Evolutionary conservation across 495 filamentous ascomycete species (phyloP).

Genomic region (Penicillium soppii): DNA sequence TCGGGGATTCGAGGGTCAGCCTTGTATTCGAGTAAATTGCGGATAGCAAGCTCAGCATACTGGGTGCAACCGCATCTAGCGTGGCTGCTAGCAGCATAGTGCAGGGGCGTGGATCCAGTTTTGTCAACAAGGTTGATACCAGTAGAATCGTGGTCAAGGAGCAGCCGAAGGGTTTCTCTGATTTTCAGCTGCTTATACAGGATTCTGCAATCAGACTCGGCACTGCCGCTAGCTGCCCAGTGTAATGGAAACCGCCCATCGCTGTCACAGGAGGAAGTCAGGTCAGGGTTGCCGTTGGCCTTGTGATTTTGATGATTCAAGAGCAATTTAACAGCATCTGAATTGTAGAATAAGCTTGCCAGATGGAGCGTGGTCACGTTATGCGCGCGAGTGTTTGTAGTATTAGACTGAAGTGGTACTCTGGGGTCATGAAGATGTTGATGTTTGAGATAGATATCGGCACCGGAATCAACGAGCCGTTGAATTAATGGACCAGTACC

Average conservation of each 20-base stretch:
- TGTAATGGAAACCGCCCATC: conserved; percentile 13
- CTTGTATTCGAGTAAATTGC: conserved; percentile 9
- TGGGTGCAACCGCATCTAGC: conserved; percentile 1
- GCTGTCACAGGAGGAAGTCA: conserved; percentile 4
- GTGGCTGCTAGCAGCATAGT: conserved; percentile 3
- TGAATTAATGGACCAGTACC: neutral
- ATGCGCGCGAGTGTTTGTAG: neutral
- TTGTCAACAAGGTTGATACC: conserved; percentile 10
- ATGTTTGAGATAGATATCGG: conserved; percentile 2
- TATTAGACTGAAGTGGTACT: neutral
- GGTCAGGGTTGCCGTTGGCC: neutral
- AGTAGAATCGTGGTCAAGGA: conserved; percentile 3
- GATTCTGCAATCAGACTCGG: neutral
- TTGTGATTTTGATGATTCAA: neutral
- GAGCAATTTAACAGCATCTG: neutral
- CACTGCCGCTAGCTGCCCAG: conserved; percentile 8
- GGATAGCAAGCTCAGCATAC: conserved; percentile 2
- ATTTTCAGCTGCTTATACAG: conserved; percentile 6
- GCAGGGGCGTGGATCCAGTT: conserved; percentile 1
- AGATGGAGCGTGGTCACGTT: neutral
- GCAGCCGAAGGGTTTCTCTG: conserved; percentile 4
- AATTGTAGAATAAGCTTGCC: conserved; percentile 1
- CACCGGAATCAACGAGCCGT: conserved; percentile 1
- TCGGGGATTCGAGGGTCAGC: conserved; percentile 6
- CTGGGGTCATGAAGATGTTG: neutral